Evolutionary conservation across 2,329 filamentous ascomycete genomes (phyloP).

Genomic region (Pestalotiopsis fici): DNA sequence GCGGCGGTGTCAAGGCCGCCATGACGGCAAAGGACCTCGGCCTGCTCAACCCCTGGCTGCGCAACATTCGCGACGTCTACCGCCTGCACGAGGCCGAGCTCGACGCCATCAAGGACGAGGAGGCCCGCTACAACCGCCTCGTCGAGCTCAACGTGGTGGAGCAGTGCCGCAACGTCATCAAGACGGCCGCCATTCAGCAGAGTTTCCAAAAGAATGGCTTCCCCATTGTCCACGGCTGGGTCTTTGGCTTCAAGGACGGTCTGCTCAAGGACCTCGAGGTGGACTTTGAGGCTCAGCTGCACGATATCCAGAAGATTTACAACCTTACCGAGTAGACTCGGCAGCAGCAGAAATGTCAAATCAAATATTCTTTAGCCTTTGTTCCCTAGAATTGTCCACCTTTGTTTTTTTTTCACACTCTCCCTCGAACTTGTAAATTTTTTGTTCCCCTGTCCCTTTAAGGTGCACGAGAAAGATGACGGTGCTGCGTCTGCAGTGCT

Average conservation of each 20-base stretch:
- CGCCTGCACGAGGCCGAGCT: conserved; percentile 71
- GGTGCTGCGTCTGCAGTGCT: too few species aligned
- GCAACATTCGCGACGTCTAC: conserved; percentile 76
- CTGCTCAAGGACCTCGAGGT: conserved; percentile 66
- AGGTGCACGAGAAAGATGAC: too few species aligned
- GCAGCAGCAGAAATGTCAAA: too few species aligned
- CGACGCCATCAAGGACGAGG: conserved; percentile 59
- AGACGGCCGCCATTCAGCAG: conserved; percentile 79
- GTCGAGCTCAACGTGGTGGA: conserved; percentile 83
- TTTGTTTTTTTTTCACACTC: too few species aligned
- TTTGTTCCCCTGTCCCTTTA: too few species aligned
- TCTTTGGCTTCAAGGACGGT: conserved; percentile 70
- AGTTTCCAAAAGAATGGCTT: conserved; percentile 63
- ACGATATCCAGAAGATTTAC: conserved; percentile 66
- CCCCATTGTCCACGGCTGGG: conserved; percentile 74
- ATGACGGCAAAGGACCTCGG: conserved; percentile 72
- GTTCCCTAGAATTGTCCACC: neutral
- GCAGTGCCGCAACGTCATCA: conserved; percentile 76
- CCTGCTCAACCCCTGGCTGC: conserved; percentile 72
- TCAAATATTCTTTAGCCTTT: neutral
- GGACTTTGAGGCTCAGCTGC: conserved; percentile 58
- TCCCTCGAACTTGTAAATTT: too few species aligned
- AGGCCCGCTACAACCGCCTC: conserved; percentile 66
- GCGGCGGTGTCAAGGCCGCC: conserved; percentile 75
- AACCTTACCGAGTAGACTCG: conserved; percentile 38